Conservation (phyloP, 2,329 filamentous ascomycete genomes). For the Mariannaea elegans region DNA sequence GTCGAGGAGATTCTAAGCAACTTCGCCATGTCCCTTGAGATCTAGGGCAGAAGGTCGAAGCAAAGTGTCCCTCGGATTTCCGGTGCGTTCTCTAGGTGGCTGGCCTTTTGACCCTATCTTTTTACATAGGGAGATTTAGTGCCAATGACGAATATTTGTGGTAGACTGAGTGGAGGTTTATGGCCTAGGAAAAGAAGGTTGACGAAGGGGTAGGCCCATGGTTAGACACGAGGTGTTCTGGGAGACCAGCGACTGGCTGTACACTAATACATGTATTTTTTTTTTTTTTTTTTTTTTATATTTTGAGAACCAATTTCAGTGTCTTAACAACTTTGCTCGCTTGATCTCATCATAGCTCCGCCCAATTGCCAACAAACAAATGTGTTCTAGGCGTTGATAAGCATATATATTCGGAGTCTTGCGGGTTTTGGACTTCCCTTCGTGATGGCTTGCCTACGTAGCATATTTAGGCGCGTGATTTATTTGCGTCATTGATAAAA, state of each 20-base stretch:
- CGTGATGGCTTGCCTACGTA: no score
- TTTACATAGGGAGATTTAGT: neutral
- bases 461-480: no score
- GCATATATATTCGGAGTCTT: no score
- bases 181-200: slow-evolving; percentile 1
- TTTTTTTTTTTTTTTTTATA: slow-evolving; percentile 8
- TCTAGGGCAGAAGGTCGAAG: neutral
- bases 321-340: neutral
- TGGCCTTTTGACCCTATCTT: neutral
- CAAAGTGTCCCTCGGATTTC: neutral
- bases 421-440: no score
- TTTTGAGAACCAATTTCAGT: neutral
- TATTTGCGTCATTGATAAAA: no score
- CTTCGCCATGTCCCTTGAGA: neutral
- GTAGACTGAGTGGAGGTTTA: slow-evolving; percentile 1
- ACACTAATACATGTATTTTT: slow-evolving; percentile 20
- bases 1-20: neutral
- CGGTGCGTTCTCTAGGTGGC: neutral
- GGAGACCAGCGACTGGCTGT: slow-evolving; percentile 15
- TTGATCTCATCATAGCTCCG: slow-evolving; percentile 17
- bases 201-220: slow-evolving; percentile 8
- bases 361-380: no score
- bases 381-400: no score
- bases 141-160: neutral
- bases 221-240: slow-evolving; percentile 20